Conservation (phyloP, 345 rosid species). For the Gossypioides kirkii region DNA sequence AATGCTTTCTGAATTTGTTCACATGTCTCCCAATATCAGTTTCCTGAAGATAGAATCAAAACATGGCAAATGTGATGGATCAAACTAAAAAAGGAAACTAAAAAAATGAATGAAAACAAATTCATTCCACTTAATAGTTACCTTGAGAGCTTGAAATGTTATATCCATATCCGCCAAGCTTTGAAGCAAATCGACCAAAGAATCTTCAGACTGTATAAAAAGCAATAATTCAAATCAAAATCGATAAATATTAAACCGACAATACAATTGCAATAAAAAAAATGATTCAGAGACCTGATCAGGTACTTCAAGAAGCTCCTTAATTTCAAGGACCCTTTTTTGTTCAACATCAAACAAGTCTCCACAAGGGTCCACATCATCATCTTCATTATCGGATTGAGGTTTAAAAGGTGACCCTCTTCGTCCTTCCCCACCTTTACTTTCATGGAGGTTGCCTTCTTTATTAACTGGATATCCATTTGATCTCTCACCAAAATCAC, state of each 20-base stretch:
- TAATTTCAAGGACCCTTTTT: constrained; percentile 56
- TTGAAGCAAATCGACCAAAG: constrained; percentile 87
- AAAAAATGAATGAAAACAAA: constrained; percentile 9
- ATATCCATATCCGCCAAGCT: constrained; percentile 93
- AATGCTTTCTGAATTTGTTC: constrained; percentile 48
- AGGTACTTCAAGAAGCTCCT: constrained; percentile 77
- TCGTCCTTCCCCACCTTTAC: constrained; percentile 43
- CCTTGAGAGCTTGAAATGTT: constrained; percentile 90
- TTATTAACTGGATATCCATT: constrained; percentile 28
- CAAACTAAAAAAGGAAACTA: neutral
- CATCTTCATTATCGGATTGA: constrained; percentile 46
- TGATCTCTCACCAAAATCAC: constrained; percentile 39
- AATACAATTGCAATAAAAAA: neutral
- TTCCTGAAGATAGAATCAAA: constrained; percentile 41
- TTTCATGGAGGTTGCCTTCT: constrained; percentile 31
- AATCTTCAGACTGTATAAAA: constrained; percentile 71
- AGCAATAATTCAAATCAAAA: constrained; percentile 12
- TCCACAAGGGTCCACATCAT: constrained; percentile 69
- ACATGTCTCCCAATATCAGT: constrained; percentile 74
- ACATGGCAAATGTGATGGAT: neutral
- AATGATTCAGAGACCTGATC: constrained; percentile 52
- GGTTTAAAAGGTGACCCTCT: constrained; percentile 42
- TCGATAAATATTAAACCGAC: constrained; percentile 5
- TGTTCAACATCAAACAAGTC: constrained; percentile 94
- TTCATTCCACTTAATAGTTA: constrained; percentile 27